Percentiles rank a stretch among this genome's conserved stretches.
Conservation (phyloP, 2,329 filamentous ascomycete genomes). For the Fusarium denticulatum region DNA sequence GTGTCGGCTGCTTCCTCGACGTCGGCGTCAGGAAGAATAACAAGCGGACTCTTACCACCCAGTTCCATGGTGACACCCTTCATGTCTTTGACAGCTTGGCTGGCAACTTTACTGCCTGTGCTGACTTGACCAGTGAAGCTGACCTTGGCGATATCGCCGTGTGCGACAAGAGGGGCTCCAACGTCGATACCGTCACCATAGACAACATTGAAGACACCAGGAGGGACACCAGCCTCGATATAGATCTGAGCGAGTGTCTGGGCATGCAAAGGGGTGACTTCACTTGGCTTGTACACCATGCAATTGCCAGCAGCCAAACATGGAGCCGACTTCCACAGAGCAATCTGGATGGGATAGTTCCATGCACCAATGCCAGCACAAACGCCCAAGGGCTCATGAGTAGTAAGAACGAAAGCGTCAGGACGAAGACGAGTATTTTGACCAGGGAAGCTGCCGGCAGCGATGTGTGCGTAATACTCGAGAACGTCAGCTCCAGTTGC, state of each 20-base stretch:
- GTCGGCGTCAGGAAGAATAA: slow-evolving; percentile 83
- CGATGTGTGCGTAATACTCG: slow-evolving; percentile 85
- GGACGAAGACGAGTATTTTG: slow-evolving; percentile 79
- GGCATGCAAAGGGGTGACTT: slow-evolving; percentile 86
- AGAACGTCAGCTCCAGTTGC: slow-evolving; percentile 85
- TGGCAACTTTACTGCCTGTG: slow-evolving; percentile 84
- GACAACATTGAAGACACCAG: slow-evolving; percentile 87
- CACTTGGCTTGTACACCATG: slow-evolving; percentile 91
- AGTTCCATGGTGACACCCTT: slow-evolving; percentile 95
- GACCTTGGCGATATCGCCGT: slow-evolving; percentile 81
- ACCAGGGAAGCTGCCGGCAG: slow-evolving; percentile 82
- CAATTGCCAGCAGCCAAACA: slow-evolving; percentile 88
- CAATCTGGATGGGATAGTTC: slow-evolving; percentile 94
- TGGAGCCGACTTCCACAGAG: slow-evolving; percentile 87
- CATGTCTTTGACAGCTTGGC: slow-evolving; percentile 78
- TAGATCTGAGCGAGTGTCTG: slow-evolving; percentile 80
- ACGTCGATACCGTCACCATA: slow-evolving; percentile 79
- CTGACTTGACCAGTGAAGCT: slow-evolving; percentile 89
- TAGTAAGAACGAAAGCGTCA: slow-evolving; percentile 84
- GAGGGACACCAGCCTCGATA: slow-evolving; percentile 79
- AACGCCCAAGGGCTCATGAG: slow-evolving; percentile 83
- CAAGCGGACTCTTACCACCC: slow-evolving; percentile 83
- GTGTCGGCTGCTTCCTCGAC: slow-evolving; percentile 84
- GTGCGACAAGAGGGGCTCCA: slow-evolving; percentile 77
- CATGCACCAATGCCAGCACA: slow-evolving; percentile 89